These are phyloP conservation scores for Cryptococcus sp. DNA, from an alignment of 1,284 basidiomycete species.

Conservation along the genomic window DNA sequence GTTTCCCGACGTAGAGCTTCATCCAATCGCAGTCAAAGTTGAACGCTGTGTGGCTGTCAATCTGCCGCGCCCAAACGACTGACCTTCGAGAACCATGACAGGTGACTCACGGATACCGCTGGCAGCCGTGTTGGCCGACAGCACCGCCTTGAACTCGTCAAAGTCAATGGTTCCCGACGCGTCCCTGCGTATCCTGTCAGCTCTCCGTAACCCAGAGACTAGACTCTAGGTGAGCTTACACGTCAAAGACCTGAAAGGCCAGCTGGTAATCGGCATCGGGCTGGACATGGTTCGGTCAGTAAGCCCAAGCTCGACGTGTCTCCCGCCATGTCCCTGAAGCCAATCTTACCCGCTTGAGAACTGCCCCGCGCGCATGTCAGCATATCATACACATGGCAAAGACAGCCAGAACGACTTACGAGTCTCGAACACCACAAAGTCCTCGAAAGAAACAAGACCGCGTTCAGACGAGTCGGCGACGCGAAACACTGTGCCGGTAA, in stretches of 20 bases:
- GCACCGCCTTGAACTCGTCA: conserved; percentile 88
- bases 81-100: no score
- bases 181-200: conserved; percentile 58
- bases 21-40: conserved; percentile 95
- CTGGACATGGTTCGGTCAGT: conserved; percentile 46
- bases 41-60: conserved; percentile 57
- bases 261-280: conserved; percentile 94
- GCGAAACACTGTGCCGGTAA: conserved; percentile 61
- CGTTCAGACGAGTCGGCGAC: conserved; percentile 78
- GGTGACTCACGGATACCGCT: conserved; percentile 59
- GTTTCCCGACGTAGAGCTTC: conserved; percentile 87
- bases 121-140: conserved; percentile 65
- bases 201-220: not conserved
- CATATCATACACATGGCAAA: not conserved
- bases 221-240: conserved; percentile 57
- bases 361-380: conserved; percentile 10
- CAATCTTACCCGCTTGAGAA: conserved; percentile 39
- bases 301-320: not conserved
- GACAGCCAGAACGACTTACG: conserved; percentile 15
- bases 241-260: conserved; percentile 93
- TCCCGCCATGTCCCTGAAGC: not conserved
- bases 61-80: not conserved
- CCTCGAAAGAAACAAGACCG: conserved; percentile 84
- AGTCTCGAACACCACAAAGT: conserved; percentile 90
- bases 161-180: conserved; percentile 83